phyloP scores from a whole-genome alignment of 352 stramenopile species.

The Phytophthora brassicae region DNA sequence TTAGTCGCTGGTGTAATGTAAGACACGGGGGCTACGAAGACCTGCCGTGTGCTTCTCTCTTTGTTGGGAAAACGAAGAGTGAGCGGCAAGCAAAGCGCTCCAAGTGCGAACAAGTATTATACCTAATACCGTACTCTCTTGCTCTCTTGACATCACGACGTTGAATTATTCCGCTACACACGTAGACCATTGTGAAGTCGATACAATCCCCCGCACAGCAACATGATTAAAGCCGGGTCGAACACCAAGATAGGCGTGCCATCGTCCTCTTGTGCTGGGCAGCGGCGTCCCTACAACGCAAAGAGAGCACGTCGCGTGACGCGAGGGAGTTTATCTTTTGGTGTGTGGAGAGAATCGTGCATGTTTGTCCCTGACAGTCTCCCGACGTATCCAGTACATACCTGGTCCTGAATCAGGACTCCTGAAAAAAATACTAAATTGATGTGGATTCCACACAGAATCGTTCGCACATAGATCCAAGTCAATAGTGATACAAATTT shows the following conservation, averaged over 20 bases:
- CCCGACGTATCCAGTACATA: no score
- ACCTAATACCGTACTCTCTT: no score
- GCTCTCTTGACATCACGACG: no score
- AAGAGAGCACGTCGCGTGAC: constrained; percentile 25
- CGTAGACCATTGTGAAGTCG: constrained; percentile 12
- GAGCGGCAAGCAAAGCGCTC: not conserved
- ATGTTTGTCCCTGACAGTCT: not conserved
- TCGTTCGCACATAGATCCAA: no score
- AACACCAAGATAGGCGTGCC: constrained; percentile 19
- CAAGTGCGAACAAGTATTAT: no score
- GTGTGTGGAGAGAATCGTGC: not conserved
- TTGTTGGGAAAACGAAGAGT: constrained; percentile 31
- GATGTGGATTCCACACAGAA: no score
- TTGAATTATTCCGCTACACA: constrained; percentile 17
- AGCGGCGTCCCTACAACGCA: constrained; percentile 9
- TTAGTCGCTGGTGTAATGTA: constrained; percentile 10
- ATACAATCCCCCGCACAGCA: not conserved
- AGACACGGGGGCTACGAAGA: constrained; percentile 24
- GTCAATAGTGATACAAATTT: no score
- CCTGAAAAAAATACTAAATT: no score
- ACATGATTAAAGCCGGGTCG: constrained; percentile 16
- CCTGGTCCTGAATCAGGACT: no score
- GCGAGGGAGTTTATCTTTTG: not conserved
- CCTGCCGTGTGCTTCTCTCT: constrained; percentile 32
- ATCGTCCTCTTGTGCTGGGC: constrained; percentile 19